Evolutionary conservation across 352 stramenopile genomes (phyloP).

Genomic region (Phytophthora lateralis): DNA sequence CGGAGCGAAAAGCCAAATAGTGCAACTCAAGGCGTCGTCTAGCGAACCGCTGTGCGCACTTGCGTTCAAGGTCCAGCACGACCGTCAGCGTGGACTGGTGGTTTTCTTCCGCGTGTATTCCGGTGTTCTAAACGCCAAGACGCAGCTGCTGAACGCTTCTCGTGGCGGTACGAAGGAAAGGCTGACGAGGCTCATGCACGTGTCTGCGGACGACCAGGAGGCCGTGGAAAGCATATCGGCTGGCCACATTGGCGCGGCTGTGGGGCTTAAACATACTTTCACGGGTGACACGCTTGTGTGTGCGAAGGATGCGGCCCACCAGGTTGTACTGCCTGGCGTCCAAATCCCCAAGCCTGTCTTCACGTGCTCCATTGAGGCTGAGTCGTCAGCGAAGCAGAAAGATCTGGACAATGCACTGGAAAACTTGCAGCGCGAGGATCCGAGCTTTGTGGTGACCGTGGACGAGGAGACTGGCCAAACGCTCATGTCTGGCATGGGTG

Average conservation of each 20-base stretch:
- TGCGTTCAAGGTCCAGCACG: conserved; percentile 83
- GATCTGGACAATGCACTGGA: conserved; percentile 86
- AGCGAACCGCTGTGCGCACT: conserved; percentile 62
- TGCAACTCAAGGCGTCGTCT: conserved; percentile 43
- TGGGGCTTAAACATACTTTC: conserved; percentile 92
- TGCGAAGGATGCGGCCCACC: conserved; percentile 53
- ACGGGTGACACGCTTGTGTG: conserved; percentile 95
- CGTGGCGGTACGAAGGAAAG: conserved; percentile 59
- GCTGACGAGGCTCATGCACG: conserved; percentile 84
- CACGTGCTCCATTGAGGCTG: conserved; percentile 90
- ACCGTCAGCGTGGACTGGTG: conserved; percentile 72
- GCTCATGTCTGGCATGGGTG: conserved; percentile 96
- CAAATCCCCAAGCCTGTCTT: conserved; percentile 88
- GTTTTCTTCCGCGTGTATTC: conserved; percentile 96
- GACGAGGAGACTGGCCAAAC: conserved; percentile 98
- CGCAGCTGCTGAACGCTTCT: conserved; percentile 81
- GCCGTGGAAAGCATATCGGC: conserved; percentile 85
- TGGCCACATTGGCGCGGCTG: conserved; percentile 92
- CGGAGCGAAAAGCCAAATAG: conserved; percentile 20
- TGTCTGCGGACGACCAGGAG: conserved; percentile 90
- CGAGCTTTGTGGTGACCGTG: conserved; percentile 95
- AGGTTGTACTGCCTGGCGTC: conserved; percentile 60
- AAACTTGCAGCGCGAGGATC: conserved; percentile 92
- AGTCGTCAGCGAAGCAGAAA: conserved; percentile 85
- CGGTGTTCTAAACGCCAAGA: conserved; percentile 83